Evolutionary conservation across 257 asterid genomes (phyloP).

Genomic region (Solanum ossicruentum): DNA sequence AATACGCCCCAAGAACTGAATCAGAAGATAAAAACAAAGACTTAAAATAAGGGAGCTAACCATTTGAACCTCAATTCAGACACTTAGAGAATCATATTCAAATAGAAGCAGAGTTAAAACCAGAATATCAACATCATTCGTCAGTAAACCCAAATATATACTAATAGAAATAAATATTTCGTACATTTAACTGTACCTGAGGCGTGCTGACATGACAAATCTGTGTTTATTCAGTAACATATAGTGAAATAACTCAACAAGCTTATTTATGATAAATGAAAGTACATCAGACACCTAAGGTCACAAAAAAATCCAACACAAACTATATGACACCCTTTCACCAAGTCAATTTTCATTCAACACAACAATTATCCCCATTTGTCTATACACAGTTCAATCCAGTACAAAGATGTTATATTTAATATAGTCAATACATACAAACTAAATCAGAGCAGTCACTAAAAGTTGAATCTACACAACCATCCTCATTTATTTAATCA

Average conservation of each 20-base stretch:
- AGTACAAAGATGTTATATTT: neutral
- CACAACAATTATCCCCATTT: neutral
- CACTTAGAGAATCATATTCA: neutral
- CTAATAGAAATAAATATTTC: neutral
- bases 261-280: neutral
- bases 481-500: neutral
- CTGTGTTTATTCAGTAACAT: neutral
- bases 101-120: neutral
- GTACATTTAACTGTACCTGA: neutral
- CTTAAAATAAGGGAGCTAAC: neutral
- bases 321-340: neutral
- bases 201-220: neutral
- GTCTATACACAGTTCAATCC: neutral
- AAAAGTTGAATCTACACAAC: neutral
- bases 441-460: neutral
- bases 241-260: neutral
- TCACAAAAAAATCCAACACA: neutral
- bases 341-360: neutral
- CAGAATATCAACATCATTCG: neutral
- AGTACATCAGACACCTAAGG: neutral
- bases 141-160: neutral
- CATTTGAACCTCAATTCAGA: neutral
- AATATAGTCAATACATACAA: neutral
- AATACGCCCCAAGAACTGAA: neutral
- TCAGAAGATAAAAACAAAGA: neutral